These are phyloP conservation scores for Heterococcus sp. DNA, from an alignment of 108 stramenopile genomes.

Conservation along the genomic window DNA sequence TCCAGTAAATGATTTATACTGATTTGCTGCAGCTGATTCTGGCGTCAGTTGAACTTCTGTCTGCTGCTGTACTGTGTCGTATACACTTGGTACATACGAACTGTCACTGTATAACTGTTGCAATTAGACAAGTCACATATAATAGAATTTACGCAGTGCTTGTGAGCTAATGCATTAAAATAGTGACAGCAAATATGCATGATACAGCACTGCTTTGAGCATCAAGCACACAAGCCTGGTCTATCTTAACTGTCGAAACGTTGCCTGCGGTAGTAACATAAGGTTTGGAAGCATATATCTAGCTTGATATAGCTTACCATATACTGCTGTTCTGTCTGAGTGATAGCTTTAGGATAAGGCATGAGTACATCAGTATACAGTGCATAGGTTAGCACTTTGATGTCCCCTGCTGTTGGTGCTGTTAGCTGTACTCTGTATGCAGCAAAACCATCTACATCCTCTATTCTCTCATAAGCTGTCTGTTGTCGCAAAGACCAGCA, in stretches of 20 bases:
- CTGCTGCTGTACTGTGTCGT: not conserved
- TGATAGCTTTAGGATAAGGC: not conserved
- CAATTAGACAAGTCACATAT: too few species aligned
- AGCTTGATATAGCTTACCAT: too few species aligned
- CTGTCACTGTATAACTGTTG: too few species aligned
- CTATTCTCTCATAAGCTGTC: too few species aligned
- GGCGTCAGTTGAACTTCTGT: not conserved
- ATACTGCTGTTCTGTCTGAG: not conserved
- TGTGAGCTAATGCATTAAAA: not conserved
- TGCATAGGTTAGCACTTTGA: not conserved
- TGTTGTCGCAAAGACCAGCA: too few species aligned
- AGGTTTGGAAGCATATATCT: not conserved
- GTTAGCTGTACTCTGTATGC: too few species aligned
- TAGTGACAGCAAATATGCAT: not conserved
- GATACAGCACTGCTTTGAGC: not conserved
- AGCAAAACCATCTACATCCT: too few species aligned
- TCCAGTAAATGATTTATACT: too few species aligned
- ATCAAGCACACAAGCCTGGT: not conserved
- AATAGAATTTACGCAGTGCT: too few species aligned
- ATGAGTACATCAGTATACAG: not conserved
- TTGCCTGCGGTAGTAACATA: not conserved
- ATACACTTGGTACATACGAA: not conserved
- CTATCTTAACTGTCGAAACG: not conserved
- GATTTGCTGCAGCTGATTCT: too few species aligned
- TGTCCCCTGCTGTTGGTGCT: not conserved